These are phyloP conservation scores for Globisporangium alternatum DNA, from an alignment of 352 stramenopile species.

Conservation along the genomic window DNA sequence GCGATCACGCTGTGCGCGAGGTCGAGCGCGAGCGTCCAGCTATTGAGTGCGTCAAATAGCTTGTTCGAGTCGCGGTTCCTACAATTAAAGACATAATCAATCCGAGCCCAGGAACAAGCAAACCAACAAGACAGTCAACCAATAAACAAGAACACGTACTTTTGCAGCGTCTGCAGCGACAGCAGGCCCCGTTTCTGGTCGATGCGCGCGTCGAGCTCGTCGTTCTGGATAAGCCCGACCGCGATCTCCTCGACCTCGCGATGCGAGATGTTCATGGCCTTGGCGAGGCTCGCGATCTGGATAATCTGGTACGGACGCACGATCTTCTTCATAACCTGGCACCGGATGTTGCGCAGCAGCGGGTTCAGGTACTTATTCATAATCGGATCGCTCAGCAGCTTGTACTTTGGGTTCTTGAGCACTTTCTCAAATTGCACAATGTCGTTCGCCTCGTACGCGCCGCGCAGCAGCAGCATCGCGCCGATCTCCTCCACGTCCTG, in stretches of 20 bases:
- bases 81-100: constrained; percentile 3
- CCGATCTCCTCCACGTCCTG: constrained; percentile 79
- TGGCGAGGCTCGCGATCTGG: constrained; percentile 82
- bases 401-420: constrained; percentile 88
- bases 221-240: constrained; percentile 91
- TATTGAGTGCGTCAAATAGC: constrained; percentile 66
- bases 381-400: constrained; percentile 92
- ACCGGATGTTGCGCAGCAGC: constrained; percentile 92
- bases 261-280: constrained; percentile 87
- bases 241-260: constrained; percentile 90
- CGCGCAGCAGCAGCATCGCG: constrained; percentile 68
- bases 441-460: constrained; percentile 85
- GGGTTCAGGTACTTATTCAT: constrained; percentile 90
- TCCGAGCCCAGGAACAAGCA: not conserved
- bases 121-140: not conserved
- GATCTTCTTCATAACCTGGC: constrained; percentile 89
- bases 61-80: constrained; percentile 60
- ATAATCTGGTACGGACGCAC: constrained; percentile 91
- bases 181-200: constrained; percentile 81
- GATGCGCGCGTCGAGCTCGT: constrained; percentile 85
- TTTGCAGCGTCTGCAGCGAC: constrained; percentile 47
- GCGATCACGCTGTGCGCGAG: constrained; percentile 46
- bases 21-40: constrained; percentile 53
- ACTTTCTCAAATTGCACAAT: constrained; percentile 93
- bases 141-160: constrained; percentile 24